Evolutionary conservation across 192 early-diverging fungal genomes (phyloP).

Genomic region (Geranomyces michiganensis): DNA sequence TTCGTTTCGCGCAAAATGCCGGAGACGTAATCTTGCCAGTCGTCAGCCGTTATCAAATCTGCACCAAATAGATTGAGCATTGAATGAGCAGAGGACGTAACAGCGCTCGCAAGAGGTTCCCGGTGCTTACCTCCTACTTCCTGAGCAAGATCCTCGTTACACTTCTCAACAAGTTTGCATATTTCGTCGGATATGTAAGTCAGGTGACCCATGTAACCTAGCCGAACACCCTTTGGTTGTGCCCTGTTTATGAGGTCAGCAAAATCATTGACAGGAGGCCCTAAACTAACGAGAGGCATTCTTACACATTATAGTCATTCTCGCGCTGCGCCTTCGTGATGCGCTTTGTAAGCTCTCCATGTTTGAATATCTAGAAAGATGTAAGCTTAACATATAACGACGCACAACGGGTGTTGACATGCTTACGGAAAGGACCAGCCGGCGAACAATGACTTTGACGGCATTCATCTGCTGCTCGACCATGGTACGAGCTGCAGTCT

Average conservation of each 20-base stretch:
- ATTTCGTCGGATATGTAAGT: slow-evolving; percentile 97
- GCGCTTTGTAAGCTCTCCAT: slow-evolving; percentile 80
- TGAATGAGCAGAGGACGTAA: background rate
- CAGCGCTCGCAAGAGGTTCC: too few relatives aligned
- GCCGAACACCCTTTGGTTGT: slow-evolving; percentile 83
- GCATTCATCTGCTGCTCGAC: slow-evolving; percentile 52
- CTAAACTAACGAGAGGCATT: background rate
- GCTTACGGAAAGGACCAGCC: slow-evolving; percentile 54
- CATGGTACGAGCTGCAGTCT: background rate
- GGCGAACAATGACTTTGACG: slow-evolving; percentile 49
- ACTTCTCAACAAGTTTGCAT: slow-evolving; percentile 83
- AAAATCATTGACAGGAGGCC: background rate
- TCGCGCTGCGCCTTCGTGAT: slow-evolving; percentile 82
- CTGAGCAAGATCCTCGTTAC: slow-evolving; percentile 46
- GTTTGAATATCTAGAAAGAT: slow-evolving; percentile 69
- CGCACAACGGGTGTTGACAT: too few relatives aligned
- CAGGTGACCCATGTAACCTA: slow-evolving; percentile 99
- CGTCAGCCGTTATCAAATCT: slow-evolving; percentile 50
- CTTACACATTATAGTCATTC: slow-evolving; percentile 83
- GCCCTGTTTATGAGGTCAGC: slow-evolving; percentile 48
- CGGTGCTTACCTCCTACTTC: slow-evolving; percentile 46
- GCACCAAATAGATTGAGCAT: background rate
- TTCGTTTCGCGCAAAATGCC: slow-evolving; percentile 54
- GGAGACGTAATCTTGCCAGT: slow-evolving; percentile 59
- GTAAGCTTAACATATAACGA: slow-evolving; percentile 10